Evolutionary conservation across 257 asterid species (phyloP).

Genomic region (Primulina tabacum): DNA sequence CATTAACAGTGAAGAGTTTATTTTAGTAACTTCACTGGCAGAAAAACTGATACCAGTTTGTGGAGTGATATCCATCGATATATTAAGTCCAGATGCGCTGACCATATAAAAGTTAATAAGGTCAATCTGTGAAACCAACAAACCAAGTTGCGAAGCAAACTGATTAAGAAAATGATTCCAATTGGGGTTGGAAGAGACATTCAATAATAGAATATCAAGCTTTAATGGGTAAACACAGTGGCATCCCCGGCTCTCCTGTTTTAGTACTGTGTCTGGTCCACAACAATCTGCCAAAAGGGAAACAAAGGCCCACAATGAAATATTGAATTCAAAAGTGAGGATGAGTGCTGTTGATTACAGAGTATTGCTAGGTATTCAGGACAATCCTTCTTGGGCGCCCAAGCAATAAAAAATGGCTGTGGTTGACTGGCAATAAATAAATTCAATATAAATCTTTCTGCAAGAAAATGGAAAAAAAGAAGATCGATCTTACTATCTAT

Average conservation of each 20-base stretch:
- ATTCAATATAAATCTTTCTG: not conserved
- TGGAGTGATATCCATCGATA: conserved; percentile 93
- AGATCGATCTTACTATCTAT: conserved; percentile 56
- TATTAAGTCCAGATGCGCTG: conserved; percentile 72
- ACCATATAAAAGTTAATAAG: conserved; percentile 81
- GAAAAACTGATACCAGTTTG: conserved; percentile 67
- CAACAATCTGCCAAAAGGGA: conserved; percentile 67
- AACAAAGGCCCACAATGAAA: conserved; percentile 22
- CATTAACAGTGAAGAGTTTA: conserved; percentile 57
- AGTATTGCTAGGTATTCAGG: not conserved
- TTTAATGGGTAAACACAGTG: conserved; percentile 81
- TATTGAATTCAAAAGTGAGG: not conserved
- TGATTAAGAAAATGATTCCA: conserved; percentile 73
- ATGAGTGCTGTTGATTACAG: not conserved
- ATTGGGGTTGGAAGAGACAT: conserved; percentile 74
- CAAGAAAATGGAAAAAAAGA: conserved; percentile 14
- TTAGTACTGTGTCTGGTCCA: conserved; percentile 74
- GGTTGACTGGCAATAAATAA: not conserved
- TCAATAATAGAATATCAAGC: conserved; percentile 82
- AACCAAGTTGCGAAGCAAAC: conserved; percentile 69
- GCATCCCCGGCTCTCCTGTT: conserved; percentile 74
- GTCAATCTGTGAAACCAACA: conserved; percentile 82
- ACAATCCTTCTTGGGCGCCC: not conserved
- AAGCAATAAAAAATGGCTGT: not conserved
- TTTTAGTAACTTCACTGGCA: conserved; percentile 56